Base-by-base conservation (phyloP, 1,139 yeast genomes). In the Debaryomyces fabryi region DNA sequence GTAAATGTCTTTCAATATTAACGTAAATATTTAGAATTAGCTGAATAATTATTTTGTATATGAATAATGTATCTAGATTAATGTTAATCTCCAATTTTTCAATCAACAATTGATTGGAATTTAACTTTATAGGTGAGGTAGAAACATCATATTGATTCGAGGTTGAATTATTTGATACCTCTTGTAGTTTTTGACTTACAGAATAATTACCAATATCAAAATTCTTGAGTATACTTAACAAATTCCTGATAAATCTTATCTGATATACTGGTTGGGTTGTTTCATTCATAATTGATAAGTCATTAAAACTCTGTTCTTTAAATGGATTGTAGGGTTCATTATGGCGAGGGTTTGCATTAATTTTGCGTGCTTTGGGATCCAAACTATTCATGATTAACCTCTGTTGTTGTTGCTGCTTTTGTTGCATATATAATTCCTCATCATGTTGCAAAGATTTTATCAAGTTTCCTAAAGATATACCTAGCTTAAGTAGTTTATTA, bases 41-140 rank as follows among this genome's bases (percentile, higher is more conserved):
- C 52, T 67, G 63, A 38, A 75, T 57, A 44, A 71, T 60, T 34
- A 69, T 68, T 54, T 72, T 74, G 58, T 65, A 72, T 7, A 72
- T 72, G 55, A 76, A 76, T 39, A 75, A 57, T 24, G 64, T 65
- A 52, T 76, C 81, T 46, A 76, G 63, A 24, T 65, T 60, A 44
- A 76, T 75, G 51, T 75, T 76, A 43, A 76, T 74, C 51, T 76
- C 81, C 44, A 76, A 59, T 57, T 75, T 76, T 52, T 76, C 81
- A 35, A 76, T 74, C 42, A 74, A 63, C 44, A 76, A 63, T 50
- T 76, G 81, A 42, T 68, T 68, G 10, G 79, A 71, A 49, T 64
- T 72, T 47, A 76, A 60, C 51, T 69, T 70, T 39, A 75, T 74
- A 12, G 81, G 81, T 13, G 78, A 72, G 15, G 59, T 55, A 13